A percentile compares a stretch with the other conserved stretches of the same genome.
phyloP scores from a whole-genome alignment of 495 filamentous ascomycete species.

The Echria macrotheca region DNA sequence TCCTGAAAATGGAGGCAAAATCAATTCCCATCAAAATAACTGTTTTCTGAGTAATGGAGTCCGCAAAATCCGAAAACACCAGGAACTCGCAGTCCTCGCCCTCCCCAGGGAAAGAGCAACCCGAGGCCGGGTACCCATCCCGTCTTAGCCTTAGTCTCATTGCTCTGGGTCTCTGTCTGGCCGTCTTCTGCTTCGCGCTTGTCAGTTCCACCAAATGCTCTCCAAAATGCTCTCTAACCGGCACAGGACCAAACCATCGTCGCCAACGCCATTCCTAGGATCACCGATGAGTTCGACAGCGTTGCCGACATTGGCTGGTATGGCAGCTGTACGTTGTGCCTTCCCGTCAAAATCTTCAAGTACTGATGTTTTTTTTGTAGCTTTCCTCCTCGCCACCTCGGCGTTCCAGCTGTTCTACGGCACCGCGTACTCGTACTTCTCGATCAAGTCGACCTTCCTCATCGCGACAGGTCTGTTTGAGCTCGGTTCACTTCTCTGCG shows the following conservation, averaged over 20 bases:
- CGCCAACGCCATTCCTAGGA: slow-evolving; percentile 42
- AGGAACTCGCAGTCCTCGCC: no score
- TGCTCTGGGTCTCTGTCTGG: background rate
- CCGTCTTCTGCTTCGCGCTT: background rate
- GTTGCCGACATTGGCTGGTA: slow-evolving; percentile 44
- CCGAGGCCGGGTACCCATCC: no score
- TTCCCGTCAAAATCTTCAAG: no score
- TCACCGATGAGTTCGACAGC: slow-evolving; percentile 38
- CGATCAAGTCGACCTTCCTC: slow-evolving; percentile 33
- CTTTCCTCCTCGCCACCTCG: slow-evolving; percentile 5
- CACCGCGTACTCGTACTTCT: slow-evolving; percentile 26
- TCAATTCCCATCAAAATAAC: no score
- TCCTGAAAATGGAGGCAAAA: no score
- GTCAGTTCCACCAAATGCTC: background rate
- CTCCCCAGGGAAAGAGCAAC: no score
- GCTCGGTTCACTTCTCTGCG: slow-evolving; percentile 41
- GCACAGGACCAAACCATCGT: slow-evolving; percentile 34
- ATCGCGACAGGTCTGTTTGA: slow-evolving; percentile 30
- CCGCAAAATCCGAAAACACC: no score
- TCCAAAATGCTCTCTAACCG: slow-evolving; percentile 5
- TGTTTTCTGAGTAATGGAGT: no score
- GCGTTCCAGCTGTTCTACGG: slow-evolving; percentile 27
- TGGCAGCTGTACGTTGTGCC: slow-evolving; percentile 19
- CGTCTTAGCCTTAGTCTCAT: background rate
- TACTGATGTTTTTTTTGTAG: no score